Conservation (phyloP, 768 basidiomycete genomes). For the Mrakia frigida region DNA sequence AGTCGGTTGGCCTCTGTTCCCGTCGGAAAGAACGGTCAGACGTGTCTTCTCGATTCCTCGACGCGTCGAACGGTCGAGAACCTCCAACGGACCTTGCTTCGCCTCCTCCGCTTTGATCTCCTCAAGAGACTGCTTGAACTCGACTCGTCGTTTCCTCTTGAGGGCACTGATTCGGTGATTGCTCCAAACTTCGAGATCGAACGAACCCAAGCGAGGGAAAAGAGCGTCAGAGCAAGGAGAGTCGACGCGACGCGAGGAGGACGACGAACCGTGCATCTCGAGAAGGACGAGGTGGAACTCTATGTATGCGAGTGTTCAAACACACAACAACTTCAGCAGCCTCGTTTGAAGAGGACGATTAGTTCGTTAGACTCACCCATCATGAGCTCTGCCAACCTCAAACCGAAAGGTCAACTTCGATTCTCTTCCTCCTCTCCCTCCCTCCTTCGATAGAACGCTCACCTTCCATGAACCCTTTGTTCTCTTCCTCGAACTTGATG, state of each 20-base stretch:
- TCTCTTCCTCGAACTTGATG: not conserved
- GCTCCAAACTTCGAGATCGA: not conserved
- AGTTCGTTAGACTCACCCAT: not conserved
- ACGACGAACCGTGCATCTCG: constrained; percentile 5
- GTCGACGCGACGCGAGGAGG: not conserved
- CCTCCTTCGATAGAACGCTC: not conserved
- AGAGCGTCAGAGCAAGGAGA: not conserved
- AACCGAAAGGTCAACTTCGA: not conserved
- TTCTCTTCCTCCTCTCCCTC: not conserved
- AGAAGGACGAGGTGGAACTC: constrained; percentile 7
- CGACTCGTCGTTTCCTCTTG: not conserved
- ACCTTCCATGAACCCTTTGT: not conserved
- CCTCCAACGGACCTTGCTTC: not conserved
- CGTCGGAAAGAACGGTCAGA: not conserved
- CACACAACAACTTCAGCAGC: too few species aligned
- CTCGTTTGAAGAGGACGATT: too few species aligned
- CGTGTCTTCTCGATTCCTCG: not conserved
- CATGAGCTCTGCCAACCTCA: not conserved
- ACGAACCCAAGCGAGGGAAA: not conserved
- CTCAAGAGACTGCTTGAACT: not conserved
- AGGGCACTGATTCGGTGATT: not conserved
- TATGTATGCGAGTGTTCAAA: not conserved
- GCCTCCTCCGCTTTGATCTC: not conserved
- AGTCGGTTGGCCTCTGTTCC: not conserved
- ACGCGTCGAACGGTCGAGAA: not conserved